Conservation (phyloP, 495 filamentous ascomycete genomes). For the Schizothecium vesticola region DNA sequence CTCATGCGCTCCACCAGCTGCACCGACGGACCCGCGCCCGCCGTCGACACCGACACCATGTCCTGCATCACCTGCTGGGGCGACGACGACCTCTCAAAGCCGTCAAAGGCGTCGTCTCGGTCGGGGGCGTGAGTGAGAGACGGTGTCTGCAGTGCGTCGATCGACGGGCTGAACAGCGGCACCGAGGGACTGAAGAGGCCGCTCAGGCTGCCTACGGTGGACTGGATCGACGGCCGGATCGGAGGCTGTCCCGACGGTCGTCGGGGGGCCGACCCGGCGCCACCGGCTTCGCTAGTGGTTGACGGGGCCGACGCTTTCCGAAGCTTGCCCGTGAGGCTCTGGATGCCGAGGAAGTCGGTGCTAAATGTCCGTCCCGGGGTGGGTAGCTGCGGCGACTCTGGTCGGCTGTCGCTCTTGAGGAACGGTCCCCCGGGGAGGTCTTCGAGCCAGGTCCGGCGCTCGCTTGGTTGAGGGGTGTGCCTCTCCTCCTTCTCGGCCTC, state of each 20-base stretch:
- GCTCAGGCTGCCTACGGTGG: constrained; percentile 14
- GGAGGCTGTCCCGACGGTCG: constrained; percentile 39
- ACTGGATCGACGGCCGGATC: constrained; percentile 19
- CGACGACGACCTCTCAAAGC: constrained; percentile 52
- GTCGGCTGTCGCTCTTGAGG: constrained; percentile 38
- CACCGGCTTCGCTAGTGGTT: constrained; percentile 38
- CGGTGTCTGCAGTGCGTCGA: constrained; percentile 21
- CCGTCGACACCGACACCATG: constrained; percentile 81
- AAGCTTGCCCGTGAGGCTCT: constrained; percentile 36
- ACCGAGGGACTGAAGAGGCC: constrained; percentile 27
- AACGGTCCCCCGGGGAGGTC: constrained; percentile 38
- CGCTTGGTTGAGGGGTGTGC: constrained; percentile 52
- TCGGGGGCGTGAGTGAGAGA: constrained; percentile 57
- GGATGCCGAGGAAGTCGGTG: constrained; percentile 42
- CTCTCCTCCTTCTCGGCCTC: constrained; percentile 67
- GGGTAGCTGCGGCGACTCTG: constrained; percentile 41
- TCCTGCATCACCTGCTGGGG: constrained; percentile 76
- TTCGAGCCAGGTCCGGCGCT: constrained; percentile 73
- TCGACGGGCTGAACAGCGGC: constrained; percentile 29
- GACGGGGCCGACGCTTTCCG: constrained; percentile 43
- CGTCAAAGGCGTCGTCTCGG: constrained; percentile 63
- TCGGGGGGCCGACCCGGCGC: constrained; percentile 24
- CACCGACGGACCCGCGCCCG: constrained; percentile 84
- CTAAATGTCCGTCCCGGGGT: constrained; percentile 42
- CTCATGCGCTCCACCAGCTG: constrained; percentile 97